Evolutionary conservation across 768 basidiomycete genomes (phyloP).

Genomic region (Lyophyllum shimeji): DNA sequence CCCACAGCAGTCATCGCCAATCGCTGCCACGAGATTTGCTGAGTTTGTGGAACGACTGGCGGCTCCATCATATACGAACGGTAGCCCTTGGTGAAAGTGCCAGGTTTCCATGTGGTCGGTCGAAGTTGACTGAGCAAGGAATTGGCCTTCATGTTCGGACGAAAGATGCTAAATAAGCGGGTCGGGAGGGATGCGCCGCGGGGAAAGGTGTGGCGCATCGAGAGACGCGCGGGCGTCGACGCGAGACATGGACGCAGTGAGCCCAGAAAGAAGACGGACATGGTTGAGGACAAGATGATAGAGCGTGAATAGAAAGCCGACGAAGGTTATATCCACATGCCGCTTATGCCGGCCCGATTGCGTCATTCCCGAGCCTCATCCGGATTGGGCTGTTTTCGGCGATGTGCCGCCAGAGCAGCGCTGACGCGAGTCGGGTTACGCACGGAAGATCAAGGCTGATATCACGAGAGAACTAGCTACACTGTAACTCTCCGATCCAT

Average conservation of each 20-base stretch:
- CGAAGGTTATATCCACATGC: not conserved
- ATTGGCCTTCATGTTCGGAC: slow-evolving; percentile 28
- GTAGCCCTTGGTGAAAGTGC: slow-evolving; percentile 27
- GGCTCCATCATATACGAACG: slow-evolving; percentile 53
- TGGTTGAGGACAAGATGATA: not conserved
- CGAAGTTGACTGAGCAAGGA: slow-evolving; percentile 25
- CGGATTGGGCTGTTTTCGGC: not conserved
- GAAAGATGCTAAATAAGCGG: slow-evolving; percentile 25
- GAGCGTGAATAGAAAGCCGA: not conserved
- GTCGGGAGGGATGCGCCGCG: too few relatives aligned
- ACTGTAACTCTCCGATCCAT: not conserved
- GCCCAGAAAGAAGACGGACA: slow-evolving; percentile 12
- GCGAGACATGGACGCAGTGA: slow-evolving; percentile 14
- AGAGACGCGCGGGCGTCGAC: not conserved
- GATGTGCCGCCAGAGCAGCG: too few relatives aligned
- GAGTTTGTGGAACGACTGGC: slow-evolving; percentile 28
- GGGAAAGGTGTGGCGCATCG: not conserved
- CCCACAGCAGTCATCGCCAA: slow-evolving; percentile 52
- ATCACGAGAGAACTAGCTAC: too few relatives aligned
- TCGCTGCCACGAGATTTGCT: slow-evolving; percentile 33
- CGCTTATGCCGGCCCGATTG: not conserved
- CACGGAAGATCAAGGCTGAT: too few relatives aligned
- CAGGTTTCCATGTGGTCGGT: slow-evolving; percentile 19
- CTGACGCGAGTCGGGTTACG: too few relatives aligned
- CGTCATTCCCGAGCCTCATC: not conserved